Percentiles rank a stretch among this genome's conserved stretches.
These are phyloP conservation scores for Cornus florida DNA, from an alignment of 148 eudicot genomes.

Conservation along the genomic window DNA sequence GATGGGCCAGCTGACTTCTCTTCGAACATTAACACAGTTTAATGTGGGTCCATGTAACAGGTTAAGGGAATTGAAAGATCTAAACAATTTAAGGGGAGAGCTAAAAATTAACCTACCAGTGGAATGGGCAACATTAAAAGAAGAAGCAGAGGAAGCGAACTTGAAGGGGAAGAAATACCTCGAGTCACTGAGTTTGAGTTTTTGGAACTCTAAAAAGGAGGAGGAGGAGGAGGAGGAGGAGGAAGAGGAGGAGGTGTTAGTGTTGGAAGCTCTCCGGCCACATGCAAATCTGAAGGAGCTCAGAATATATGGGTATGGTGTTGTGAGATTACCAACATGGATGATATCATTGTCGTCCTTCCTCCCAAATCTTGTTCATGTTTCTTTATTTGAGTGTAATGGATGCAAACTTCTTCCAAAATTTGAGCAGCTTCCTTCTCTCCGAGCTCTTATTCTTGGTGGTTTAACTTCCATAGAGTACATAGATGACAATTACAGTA, in stretches of 20 bases:
- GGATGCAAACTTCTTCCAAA: background rate
- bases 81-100: background rate
- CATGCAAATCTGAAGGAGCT: background rate
- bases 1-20: background rate
- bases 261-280: background rate
- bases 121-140: background rate
- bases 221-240: background rate
- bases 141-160: background rate
- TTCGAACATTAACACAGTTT: background rate
- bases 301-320: background rate
- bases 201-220: background rate
- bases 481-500: background rate
- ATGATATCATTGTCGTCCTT: background rate
- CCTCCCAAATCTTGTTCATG: background rate
- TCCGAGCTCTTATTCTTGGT: background rate
- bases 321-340: background rate
- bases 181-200: background rate
- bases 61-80: background rate
- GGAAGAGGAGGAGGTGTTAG: background rate
- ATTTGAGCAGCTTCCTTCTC: background rate
- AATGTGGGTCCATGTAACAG: background rate
- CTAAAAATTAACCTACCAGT: background rate
- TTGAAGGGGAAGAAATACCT: background rate
- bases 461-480: background rate
- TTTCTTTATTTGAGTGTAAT: background rate